Conservation (phyloP, 1,284 basidiomycete species). For the Taiwanofungus camphoratus region DNA sequence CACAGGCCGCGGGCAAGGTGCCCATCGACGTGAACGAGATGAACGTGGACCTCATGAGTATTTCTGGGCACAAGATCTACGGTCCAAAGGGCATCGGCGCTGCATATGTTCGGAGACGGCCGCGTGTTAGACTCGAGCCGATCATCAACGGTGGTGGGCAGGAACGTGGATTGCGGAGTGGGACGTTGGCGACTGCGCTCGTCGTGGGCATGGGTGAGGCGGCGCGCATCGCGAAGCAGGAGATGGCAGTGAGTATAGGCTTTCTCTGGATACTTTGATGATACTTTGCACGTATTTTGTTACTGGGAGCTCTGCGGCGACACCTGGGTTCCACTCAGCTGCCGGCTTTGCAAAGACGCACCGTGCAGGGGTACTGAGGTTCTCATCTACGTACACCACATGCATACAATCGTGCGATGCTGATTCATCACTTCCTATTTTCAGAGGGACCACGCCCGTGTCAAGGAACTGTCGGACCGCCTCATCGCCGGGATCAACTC, state of each 20-base stretch:
- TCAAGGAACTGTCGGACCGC: constrained; percentile 76
- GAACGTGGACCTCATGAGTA: constrained; percentile 94
- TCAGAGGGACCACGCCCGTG: constrained; percentile 80
- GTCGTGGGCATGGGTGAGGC: constrained; percentile 96
- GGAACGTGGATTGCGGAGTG: constrained; percentile 92
- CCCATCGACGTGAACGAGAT: constrained; percentile 91
- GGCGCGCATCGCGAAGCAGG: constrained; percentile 83
- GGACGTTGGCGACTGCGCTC: constrained; percentile 88
- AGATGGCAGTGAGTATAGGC: constrained; percentile 78
- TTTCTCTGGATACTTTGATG: constrained; percentile 39
- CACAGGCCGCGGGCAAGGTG: constrained; percentile 93
- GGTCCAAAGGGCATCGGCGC: constrained; percentile 98
- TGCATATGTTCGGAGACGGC: constrained; percentile 89
- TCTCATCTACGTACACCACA: constrained; percentile 6
- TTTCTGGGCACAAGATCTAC: constrained; percentile 98
- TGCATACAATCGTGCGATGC: not conserved
- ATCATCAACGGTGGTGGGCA: constrained; percentile 96
- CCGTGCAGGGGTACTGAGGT: constrained; percentile 89
- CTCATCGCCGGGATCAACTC: constrained; percentile 80
- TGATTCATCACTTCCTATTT: constrained; percentile 9
- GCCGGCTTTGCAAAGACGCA: constrained; percentile 56
- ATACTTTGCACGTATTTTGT: constrained; percentile 34
- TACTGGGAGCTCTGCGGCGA: constrained; percentile 26
- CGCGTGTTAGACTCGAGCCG: constrained; percentile 92
- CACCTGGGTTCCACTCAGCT: constrained; percentile 15